Base-by-base conservation (phyloP, 2,329 filamentous ascomycete species). In the Exophiala xenobiotica region DNA sequence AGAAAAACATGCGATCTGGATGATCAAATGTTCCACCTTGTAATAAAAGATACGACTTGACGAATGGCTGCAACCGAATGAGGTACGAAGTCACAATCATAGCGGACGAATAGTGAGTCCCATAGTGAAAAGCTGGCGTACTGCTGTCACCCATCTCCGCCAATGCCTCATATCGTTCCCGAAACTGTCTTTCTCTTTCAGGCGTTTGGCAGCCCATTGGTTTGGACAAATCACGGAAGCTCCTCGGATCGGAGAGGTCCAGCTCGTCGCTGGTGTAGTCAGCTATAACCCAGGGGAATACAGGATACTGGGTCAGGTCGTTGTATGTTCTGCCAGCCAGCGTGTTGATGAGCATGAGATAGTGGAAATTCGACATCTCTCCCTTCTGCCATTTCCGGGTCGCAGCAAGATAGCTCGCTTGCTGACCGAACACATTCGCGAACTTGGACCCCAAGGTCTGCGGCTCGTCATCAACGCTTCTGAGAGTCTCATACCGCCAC, bases 51-150 rank as follows among this genome's bases (percentile, higher is more conserved):
- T 95, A 97, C 0, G 93, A 96, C 62, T 97, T 90, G 19, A 96
- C 92, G 67, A 97, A 99, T 0, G 93, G 93, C 44, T 96, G 92
- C 12, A 99, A 78, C 14, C 93, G 86, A 63, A 99, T 96, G 33
- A 99, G 79, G 64, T 96, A 99, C 0, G 91, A 96, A 9, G 90
- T 90, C 5, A 99, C 93, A 53, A 96, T 96, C 93, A 97, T 99
- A 6, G 93, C 93, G 2, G 93, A 97, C 1, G 93, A 97, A 68
- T 99, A 99, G 67, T 99, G 95, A 0, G 95, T 99, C 14, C 93
- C 93, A 61, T 97, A 99, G 67, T 99, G 93, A 67, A 96, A 99
- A 0, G 93, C 88, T 0, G 88, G 86, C 39, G 79, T 77, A 50
- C 78, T 78, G 35, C 76, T 72, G 59, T 96, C 91, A 6, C 86